A percentile compares a stretch with the other conserved stretches of the same genome.
phyloP scores from a whole-genome alignment of 768 basidiomycete species.

The Cantharellus anzutake region DNA sequence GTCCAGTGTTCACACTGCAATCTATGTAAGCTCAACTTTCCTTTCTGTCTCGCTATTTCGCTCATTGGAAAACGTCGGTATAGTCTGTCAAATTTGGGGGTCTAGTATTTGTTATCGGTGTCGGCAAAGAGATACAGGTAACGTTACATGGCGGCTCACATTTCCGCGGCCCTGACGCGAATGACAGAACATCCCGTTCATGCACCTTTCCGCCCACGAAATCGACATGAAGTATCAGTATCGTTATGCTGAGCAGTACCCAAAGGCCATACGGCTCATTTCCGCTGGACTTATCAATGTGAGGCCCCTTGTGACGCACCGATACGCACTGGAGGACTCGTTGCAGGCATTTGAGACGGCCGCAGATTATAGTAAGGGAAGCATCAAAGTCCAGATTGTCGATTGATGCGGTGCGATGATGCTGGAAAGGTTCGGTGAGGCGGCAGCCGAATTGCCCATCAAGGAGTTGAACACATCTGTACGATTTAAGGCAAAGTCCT shows the following conservation, averaged over 20 bases:
- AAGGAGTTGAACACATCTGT: too few species aligned
- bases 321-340: conserved; percentile 19
- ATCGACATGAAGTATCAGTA: conserved; percentile 24
- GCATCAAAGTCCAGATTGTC: conserved; percentile 21
- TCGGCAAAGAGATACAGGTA: conserved; percentile 18
- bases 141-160: neutral
- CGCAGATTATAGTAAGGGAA: conserved; percentile 15
- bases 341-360: conserved; percentile 22
- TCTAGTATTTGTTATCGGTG: conserved; percentile 21
- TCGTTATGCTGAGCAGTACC: conserved; percentile 22
- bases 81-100: conserved; percentile 20
- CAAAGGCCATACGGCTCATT: conserved; percentile 22
- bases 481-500: too few species aligned
- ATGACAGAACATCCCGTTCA: conserved; percentile 15
- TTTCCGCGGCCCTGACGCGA: neutral
- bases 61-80: neutral
- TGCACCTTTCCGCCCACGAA: conserved; percentile 17
- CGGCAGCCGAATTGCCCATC: too few species aligned
- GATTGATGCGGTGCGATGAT: conserved; percentile 7
- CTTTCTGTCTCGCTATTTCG: neutral
- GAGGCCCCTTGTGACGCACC: conserved; percentile 24
- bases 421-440: neutral
- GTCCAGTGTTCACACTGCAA: conserved; percentile 18
- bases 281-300: conserved; percentile 18
- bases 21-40: conserved; percentile 14